These are phyloP conservation scores for Aspergillus alliaceus DNA, from an alignment of 2,329 filamentous ascomycete genomes.

Conservation along the genomic window DNA sequence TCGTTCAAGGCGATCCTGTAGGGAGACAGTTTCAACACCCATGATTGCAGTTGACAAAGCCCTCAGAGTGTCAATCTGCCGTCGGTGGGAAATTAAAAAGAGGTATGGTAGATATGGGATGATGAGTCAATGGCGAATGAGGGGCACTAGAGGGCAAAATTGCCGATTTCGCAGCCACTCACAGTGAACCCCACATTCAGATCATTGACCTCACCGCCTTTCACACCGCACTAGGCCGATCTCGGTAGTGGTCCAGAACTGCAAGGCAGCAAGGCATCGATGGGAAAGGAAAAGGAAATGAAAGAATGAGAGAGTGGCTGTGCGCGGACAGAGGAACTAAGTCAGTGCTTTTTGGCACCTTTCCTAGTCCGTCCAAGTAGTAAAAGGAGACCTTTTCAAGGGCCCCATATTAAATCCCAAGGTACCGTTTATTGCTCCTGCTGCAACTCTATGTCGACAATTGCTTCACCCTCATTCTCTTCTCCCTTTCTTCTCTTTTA, in stretches of 20 bases:
- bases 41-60: slow-evolving; percentile 29
- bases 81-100: slow-evolving; percentile 1
- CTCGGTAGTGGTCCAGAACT: background rate
- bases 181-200: slow-evolving; percentile 8
- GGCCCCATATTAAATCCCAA: background rate
- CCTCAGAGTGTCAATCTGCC: slow-evolving; percentile 11
- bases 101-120: background rate
- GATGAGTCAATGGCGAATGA: slow-evolving; percentile 10
- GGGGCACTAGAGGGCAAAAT: slow-evolving; percentile 26
- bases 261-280: background rate
- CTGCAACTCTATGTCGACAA: background rate
- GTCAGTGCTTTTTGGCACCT: background rate
- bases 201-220: background rate
- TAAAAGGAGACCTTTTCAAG: background rate
- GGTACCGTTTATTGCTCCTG: background rate
- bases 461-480: background rate
- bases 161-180: slow-evolving; percentile 29
- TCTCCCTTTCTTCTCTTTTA: background rate
- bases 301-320: background rate
- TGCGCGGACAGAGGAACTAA: background rate
- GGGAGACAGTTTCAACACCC: slow-evolving; percentile 32
- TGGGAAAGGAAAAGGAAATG: no score
- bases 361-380: background rate
- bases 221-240: background rate
- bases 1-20: slow-evolving; percentile 42